Evolutionary conservation across 129 eudicot genomes (phyloP), one percentile per base, ranked within the genome.

Genomic region (Artemisia annua): DNA sequence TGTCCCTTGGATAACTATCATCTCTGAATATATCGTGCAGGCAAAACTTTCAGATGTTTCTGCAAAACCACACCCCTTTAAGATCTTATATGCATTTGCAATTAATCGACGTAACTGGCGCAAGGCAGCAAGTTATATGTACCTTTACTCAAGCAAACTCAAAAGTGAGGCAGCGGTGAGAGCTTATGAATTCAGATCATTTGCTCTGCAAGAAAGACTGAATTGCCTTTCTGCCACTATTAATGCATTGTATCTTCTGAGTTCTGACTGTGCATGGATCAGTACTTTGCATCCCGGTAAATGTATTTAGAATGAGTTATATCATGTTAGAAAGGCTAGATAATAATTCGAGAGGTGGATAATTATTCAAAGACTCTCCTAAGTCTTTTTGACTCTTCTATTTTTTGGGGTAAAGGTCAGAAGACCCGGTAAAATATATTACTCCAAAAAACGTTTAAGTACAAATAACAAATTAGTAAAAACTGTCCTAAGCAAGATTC

Each of bases 21-120:
- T 20, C 22, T 20, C 22, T n/a, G n/a, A n/a, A 22, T 63, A 19
- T 19, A 14, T 75, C 17, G 6, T 81, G 73, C 76, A 95, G 99
- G 97, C 99, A 8, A 91, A 82, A 44, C 89, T 91, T 53, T 90
- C 96, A 72, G 97, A 95, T 86, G 74, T 84, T 76, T 85, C 85
- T 43, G 75, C 80, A 13, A 88, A 82, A 84, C 97, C 95, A 46
- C 86, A 85, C 77, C 91, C 97, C 15, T 95, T 81, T 82, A 90
- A 91, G 69, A 54, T 95, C 68, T 83, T 95, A 17, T 90, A 95
- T 74, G 81, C 99, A 4, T 88, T 86, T 74, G 99, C 86, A 80
- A 91, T 90, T 90, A 87, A 87, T 81, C 91, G 81, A 53, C 91
- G 88, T 73, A 95, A 95, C 79, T 95, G 97, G 97, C 87, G 90